Evolutionary conservation across 2,329 filamentous ascomycete species (phyloP), one percentile per base, ranked within the genome.

Genomic region (Aspergillus flavus): DNA sequence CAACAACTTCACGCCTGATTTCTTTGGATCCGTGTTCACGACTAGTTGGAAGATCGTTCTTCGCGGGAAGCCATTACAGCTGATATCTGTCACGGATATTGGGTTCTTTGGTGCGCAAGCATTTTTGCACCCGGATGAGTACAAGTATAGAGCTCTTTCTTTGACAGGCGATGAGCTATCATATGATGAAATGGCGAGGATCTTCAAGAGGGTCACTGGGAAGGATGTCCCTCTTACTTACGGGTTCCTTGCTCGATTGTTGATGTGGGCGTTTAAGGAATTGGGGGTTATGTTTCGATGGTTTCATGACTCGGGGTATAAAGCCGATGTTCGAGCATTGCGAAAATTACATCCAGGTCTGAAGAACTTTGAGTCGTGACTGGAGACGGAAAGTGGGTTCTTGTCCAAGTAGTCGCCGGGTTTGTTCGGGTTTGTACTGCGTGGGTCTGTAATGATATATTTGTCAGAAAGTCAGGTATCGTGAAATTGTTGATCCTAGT

Each of bases 81-180:
- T 81, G 19, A 71, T 84, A n/a, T 73, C 76, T 0, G 74, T 74
- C 2, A 79, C 75, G 12, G 85, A 87, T 65, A 86, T 86, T 63
- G 85, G 85, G 0, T 67, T 76, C 21, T 83, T 86, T 59, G 85
- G 77, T 3, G 83, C 83, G 0, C 73, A 80, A 54, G 83, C 83
- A 0, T 85, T 87, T 63, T 61, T 79, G 4, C 71, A 82, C 2
- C 77, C 81, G 2, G 71, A 81, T 0, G 71, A 79, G 48, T 86
- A 79, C 71, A 77, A 78, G 39, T 55, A 57, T 9, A 61, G 59
- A 23, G 52, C 28, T 6, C n/a, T 69, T 43, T 80, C 81, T 6
- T 69, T 87, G 23, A 85, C 84, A 0, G 84, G 85, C 1, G 84
- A 85, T 66, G 82, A 85, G 56, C 69, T 86, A 34, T 82, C 80